Evolutionary conservation across 192 early-diverging fungal species (phyloP).

Genomic region (Dimargaris xerosporica): DNA sequence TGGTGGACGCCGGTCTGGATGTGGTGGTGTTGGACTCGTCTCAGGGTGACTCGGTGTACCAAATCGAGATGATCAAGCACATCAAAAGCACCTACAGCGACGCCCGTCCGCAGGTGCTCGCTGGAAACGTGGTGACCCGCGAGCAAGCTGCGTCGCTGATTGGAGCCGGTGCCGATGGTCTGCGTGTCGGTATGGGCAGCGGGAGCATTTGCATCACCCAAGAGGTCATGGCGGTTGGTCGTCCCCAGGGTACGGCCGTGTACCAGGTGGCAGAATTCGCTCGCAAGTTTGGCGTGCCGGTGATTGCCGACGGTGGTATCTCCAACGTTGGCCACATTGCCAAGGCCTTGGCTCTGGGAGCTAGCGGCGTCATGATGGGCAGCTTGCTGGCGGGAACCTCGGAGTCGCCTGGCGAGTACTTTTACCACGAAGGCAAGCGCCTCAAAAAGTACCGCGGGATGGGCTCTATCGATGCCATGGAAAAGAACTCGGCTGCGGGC

Average conservation of each 20-base stretch:
- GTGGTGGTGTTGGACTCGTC: constrained; percentile 91
- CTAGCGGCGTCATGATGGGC: constrained; percentile 99
- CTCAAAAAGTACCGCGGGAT: constrained; percentile 99
- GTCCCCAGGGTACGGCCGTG: constrained; percentile 94
- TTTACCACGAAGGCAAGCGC: constrained; percentile 92
- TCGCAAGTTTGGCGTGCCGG: constrained; percentile 83
- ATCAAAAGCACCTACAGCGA: constrained; percentile 70
- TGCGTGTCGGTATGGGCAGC: constrained; percentile 94
- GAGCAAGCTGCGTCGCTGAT: constrained; percentile 87
- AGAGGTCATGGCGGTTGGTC: constrained; percentile 97
- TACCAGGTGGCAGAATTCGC: constrained; percentile 92
- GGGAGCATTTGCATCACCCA: constrained; percentile 98
- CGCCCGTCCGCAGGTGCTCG: constrained; percentile 66
- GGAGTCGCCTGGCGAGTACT: constrained; percentile 96
- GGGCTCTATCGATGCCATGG: constrained; percentile 97
- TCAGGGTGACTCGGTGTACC: constrained; percentile 88
- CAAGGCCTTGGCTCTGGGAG: constrained; percentile 88
- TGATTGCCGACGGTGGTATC: constrained; percentile 96
- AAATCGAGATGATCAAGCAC: constrained; percentile 89
- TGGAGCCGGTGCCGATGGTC: constrained; percentile 84
- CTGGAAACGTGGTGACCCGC: constrained; percentile 94
- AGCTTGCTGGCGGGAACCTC: constrained; percentile 85
- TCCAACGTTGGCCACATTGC: constrained; percentile 93
- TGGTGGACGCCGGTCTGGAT: constrained; percentile 92
- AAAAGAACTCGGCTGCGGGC: constrained; percentile 37